Percentiles rank a stretch among this genome's conserved stretches.
Evolutionary conservation across 768 basidiomycete species (phyloP).

Genomic region (Macrocybe gigantea): DNA sequence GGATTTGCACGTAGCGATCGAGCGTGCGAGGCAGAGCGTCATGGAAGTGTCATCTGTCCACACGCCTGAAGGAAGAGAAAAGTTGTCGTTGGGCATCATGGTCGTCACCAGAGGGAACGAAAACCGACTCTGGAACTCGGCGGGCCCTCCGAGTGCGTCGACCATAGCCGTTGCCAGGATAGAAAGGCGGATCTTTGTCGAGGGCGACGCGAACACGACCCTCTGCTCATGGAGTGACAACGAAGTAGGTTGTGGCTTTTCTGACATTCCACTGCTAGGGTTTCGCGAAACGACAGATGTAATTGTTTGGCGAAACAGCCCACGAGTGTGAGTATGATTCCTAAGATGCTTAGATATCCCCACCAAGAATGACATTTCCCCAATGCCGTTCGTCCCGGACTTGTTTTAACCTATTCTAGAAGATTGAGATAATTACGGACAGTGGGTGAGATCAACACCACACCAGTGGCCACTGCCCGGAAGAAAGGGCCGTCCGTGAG

Average conservation of each 20-base stretch:
- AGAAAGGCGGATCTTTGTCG: slow-evolving; percentile 33
- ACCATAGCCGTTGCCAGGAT: slow-evolving; percentile 35
- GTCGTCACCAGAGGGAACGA: slow-evolving; percentile 26
- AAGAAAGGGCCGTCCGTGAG: no score
- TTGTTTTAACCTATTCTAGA: no score
- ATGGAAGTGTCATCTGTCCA: slow-evolving; percentile 48
- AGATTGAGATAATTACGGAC: no score
- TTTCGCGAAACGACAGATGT: no score
- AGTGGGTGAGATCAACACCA: no score
- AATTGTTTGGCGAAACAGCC: no score
- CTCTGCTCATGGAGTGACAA: slow-evolving; percentile 19
- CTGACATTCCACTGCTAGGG: no score
- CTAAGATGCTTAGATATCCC: no score
- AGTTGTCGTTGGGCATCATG: slow-evolving; percentile 34
- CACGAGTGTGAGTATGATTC: no score
- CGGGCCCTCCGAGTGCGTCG: slow-evolving; percentile 41
- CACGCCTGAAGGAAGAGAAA: slow-evolving; percentile 27
- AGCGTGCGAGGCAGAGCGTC: slow-evolving; percentile 38
- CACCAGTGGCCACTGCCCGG: no score
- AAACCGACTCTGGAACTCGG: slow-evolving; percentile 34
- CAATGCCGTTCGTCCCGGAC: no score
- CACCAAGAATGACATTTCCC: no score
- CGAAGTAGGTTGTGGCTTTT: slow-evolving; percentile 4
- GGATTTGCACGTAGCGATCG: slow-evolving; percentile 25
- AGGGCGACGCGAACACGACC: slow-evolving; percentile 17